Evolutionary conservation across 345 rosid genomes (phyloP).

Genomic region (Eutrema heterophyllum): DNA sequence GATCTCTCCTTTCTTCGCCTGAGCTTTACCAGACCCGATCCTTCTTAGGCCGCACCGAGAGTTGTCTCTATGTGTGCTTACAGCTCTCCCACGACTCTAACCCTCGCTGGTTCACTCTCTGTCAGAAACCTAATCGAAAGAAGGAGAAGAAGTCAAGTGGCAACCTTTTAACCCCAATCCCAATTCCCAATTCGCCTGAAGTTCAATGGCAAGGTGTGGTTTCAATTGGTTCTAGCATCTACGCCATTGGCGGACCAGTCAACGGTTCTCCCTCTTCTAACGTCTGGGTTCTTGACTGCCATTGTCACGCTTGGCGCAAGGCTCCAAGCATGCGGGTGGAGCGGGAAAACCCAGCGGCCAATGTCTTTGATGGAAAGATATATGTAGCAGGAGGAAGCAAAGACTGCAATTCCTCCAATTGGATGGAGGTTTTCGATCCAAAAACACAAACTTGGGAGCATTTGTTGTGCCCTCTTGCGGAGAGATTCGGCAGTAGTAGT

Average conservation of each 20-base stretch:
- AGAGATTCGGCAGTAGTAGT: neutral
- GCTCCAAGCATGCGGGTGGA: neutral
- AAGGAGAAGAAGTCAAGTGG: neutral
- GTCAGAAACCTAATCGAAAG: neutral
- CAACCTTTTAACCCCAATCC: neutral
- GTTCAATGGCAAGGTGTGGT: neutral
- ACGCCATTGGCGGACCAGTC: neutral
- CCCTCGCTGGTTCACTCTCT: neutral
- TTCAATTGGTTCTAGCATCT: neutral
- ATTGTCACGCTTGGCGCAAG: neutral
- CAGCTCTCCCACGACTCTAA: neutral
- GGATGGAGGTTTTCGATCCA: neutral
- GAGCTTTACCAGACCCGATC: neutral
- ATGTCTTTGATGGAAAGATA: neutral
- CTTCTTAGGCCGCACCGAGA: neutral
- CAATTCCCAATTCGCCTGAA: neutral
- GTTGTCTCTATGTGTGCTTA: neutral
- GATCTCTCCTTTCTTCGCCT: neutral
- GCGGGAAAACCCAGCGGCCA: neutral
- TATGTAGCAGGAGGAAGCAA: neutral
- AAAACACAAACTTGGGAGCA: neutral
- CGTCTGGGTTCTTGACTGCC: neutral
- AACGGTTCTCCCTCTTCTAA: neutral
- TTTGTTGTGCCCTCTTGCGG: neutral
- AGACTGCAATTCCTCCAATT: neutral